Evolutionary conservation across 352 stramenopile species (phyloP).

Genomic region (Halophytophthora batemanensis): DNA sequence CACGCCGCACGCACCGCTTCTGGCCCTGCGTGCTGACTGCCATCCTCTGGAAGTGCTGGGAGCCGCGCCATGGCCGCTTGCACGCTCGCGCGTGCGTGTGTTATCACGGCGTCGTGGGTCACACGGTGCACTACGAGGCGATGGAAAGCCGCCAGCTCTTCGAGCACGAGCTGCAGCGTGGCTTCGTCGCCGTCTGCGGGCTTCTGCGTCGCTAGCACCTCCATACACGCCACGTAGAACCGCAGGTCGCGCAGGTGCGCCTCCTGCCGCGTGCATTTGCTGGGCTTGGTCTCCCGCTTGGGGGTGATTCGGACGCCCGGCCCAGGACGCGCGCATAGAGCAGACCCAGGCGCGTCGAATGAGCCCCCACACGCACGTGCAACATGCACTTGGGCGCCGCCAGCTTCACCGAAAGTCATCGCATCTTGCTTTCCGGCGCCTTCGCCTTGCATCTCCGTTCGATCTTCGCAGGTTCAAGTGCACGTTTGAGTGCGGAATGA

Average conservation of each 20-base stretch:
- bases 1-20: constrained; percentile 15
- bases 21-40: neutral
- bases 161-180: constrained; percentile 5
- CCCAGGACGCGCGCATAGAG: no score
- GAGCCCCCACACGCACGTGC: no score
- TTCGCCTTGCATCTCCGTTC: constrained; percentile 1
- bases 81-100: constrained; percentile 6
- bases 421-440: neutral
- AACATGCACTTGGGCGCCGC: no score
- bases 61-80: no score
- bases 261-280: neutral
- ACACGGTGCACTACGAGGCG: constrained; percentile 7
- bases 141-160: constrained; percentile 8
- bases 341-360: no score
- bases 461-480: constrained; percentile 1
- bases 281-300: no score
- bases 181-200: constrained; percentile 1
- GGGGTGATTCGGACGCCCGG: no score
- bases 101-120: constrained; percentile 7
- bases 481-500: neutral
- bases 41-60: no score
- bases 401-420: no score
- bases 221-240: constrained; percentile 12
- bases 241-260: constrained; percentile 13
- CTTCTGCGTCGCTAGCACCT: constrained; percentile 10